Conservation (phyloP, 495 filamentous ascomycete genomes). For the Astrocystis sublimbata region DNA sequence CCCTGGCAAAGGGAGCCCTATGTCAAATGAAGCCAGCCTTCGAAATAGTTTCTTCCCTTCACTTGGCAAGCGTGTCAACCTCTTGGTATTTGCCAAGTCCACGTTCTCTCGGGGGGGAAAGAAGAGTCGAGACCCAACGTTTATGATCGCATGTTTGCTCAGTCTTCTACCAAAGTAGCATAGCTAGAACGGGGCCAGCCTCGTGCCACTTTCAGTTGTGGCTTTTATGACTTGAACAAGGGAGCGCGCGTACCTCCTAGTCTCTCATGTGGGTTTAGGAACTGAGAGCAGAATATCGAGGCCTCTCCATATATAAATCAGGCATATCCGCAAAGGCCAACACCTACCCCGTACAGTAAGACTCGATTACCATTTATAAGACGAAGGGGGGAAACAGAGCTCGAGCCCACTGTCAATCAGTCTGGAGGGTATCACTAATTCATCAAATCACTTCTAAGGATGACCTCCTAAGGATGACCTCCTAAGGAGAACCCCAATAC, state of each 20-base stretch:
- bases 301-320: too few species aligned
- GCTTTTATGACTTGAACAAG: not conserved
- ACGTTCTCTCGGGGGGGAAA: not conserved
- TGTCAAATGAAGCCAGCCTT: not conserved
- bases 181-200: too few species aligned
- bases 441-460: not conserved
- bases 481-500: not conserved
- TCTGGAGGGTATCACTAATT: slow-evolving; percentile 8
- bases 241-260: not conserved
- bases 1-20: not conserved
- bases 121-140: too few species aligned
- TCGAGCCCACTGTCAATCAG: not conserved
- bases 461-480: not conserved
- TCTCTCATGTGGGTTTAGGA: too few species aligned
- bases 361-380: not conserved
- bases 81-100: not conserved
- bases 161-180: too few species aligned
- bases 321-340: too few species aligned
- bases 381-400: not conserved
- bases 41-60: not conserved
- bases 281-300: too few species aligned
- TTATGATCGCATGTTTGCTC: too few species aligned
- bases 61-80: not conserved
- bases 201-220: not conserved
- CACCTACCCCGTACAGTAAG: too few species aligned